Evolutionary conservation across 2,329 filamentous ascomycete species (phyloP), one percentile per base, ranked within the genome.

Genomic region (Aspergillus japonicus): DNA sequence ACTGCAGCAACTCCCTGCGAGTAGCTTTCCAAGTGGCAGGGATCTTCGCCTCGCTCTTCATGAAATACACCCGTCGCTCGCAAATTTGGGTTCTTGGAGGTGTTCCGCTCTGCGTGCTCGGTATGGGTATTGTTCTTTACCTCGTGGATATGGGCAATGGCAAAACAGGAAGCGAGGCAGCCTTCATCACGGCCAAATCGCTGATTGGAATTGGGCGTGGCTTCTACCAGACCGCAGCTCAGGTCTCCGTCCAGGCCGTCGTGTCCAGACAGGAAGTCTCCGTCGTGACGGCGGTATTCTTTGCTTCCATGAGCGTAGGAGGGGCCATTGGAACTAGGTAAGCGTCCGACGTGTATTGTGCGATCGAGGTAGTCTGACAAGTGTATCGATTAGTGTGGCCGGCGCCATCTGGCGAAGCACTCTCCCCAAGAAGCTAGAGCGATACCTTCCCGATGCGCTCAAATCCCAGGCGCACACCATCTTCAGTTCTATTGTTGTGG

Each of bases 1-100:
- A 7, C 12, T 7, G 1, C 26, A 75, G 77, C 12, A 78, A 69
- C 49, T 64, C 68, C 10, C 66, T 69, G 7, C 66, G 67, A 10
- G 68, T 78, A 2, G 68, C 76, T 8, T 77, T 76, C 55, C 75
- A 78, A 50, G 73, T 78, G 5, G 68, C 70, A 0, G 71, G 74
- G 0, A 69, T 78, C 2, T 59, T 77, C 1, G 73, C 69, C 4
- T 75, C 71, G 0, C 29, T 76, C 8, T 60, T 69, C 39, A 77
- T 78, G 68, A 76, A 75, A 48, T 78, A 72, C 59, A 71, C 72
- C 5, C 75, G 71, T 50, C 68, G 69, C 2, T 71, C 75, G 0
- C 71, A 78, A 50, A 67, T 74, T 12, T 77, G 70, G 56, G 66
- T 69, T 10, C 47, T 73, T 14, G 55, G 57, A 16, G 73, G 72